Conservation (phyloP, 371 early-diverging fungal genomes). For the Capniomyces stellatus region DNA sequence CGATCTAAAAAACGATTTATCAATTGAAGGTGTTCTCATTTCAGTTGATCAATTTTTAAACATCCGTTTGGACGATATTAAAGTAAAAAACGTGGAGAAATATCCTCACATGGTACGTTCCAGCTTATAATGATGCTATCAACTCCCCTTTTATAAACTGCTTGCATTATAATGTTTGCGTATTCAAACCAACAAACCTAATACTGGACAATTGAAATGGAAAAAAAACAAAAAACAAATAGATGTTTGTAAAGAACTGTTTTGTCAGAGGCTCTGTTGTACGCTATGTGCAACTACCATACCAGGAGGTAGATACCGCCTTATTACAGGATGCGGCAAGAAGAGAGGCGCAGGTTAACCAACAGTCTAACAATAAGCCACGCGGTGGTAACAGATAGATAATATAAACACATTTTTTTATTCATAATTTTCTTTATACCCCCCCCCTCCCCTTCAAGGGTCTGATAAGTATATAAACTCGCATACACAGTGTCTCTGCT, state of each 20-base stretch:
- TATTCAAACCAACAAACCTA: background rate
- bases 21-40: conserved; percentile 76
- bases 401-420: no score
- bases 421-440: no score
- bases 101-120: conserved; percentile 89
- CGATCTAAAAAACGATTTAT: conserved; percentile 96
- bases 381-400: no score
- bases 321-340: conserved; percentile 92
- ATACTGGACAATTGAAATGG: background rate
- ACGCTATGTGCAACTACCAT: conserved; percentile 85
- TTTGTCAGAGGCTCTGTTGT: conserved; percentile 98
- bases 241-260: conserved; percentile 67
- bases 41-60: conserved; percentile 98
- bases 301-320: conserved; percentile 76
- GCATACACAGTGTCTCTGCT: no score
- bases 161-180: no score
- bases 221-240: background rate
- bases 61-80: conserved; percentile 85
- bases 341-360: conserved; percentile 42
- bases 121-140: background rate
- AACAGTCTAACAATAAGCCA: conserved; percentile 13
- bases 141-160: background rate
- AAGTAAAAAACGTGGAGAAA: conserved; percentile 66
- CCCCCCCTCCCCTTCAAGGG: no score
- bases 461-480: no score